Evolutionary conservation across 805 yeast species (phyloP), one percentile per base, ranked within the genome.

Genomic region (Teunomyces aglyptinius): DNA sequence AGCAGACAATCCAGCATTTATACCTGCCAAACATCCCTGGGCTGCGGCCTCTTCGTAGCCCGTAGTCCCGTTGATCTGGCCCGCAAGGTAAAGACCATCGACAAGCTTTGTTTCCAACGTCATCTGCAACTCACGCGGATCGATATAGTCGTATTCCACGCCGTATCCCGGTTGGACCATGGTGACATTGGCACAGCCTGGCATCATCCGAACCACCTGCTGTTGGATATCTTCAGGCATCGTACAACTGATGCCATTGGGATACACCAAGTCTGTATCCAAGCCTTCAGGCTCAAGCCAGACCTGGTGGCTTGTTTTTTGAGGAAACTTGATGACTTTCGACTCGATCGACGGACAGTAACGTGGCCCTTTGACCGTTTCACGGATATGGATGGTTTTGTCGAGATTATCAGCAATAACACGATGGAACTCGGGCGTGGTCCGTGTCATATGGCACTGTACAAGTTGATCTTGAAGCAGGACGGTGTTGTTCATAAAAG

Each of bases 1-100:
- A 6, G 61, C 60, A 0, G 82, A 57, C 20, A 89, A 69, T 0
- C 96, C 97, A 0, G 99, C 97, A 64, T 94, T 94, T 33, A 91
- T 84, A 7, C 99, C 99, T 1, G 99, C 99, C 38, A 94, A 69
- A 45, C 89, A 76, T 1, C 99, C 99, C 60, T 94, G 99, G 0
- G 98, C 86, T 2, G 97, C 96, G 0, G 99, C 99, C 63, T 94
- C 99, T 68, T 94, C 99, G 58, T 94, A 94, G 0, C 99, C 99
- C 0, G 99, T 94, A 0, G 99, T 94, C 28, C 99, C 99, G 60
- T 94, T 94, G 35, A 94, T 94, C 64, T 94, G 99, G 1, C 99
- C 99, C 0, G 99, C 99, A 38, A 94, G 70, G 62, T 69, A 94
- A 31, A 94, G 66, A 0, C 97, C 97, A 8, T 75, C 67, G 2